A percentile compares a stretch with the other conserved stretches of the same genome.
phyloP scores from a whole-genome alignment of 2,329 filamentous ascomycete genomes.

The Microcyclospora pomicola region DNA sequence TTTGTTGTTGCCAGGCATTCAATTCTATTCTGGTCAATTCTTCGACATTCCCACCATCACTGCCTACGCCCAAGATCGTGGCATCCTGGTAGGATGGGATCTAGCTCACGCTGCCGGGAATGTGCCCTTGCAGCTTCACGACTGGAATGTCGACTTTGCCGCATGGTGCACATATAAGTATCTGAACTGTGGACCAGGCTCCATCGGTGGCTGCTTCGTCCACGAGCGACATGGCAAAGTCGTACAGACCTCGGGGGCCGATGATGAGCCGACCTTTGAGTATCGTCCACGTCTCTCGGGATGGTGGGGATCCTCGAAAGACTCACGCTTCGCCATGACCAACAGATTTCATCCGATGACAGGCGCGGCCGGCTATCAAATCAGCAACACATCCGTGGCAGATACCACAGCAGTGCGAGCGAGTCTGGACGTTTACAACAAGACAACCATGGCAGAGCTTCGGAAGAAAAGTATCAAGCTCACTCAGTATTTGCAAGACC shows the following conservation, averaged over 20 bases:
- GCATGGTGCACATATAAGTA: conserved; percentile 95
- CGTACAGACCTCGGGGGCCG: conserved; percentile 12
- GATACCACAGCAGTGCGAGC: conserved; percentile 64
- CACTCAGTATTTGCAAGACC: conserved; percentile 62
- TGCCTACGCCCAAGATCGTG: conserved; percentile 54
- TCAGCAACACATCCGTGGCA: conserved; percentile 71
- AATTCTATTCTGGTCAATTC: conserved; percentile 84
- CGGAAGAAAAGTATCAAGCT: conserved; percentile 57
- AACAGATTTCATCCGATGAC: conserved; percentile 63
- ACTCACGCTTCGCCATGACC: conserved; percentile 67
- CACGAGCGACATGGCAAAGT: conserved; percentile 59
- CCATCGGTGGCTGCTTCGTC: conserved; percentile 68
- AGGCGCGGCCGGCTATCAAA: conserved; percentile 68
- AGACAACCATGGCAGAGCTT: conserved; percentile 55
- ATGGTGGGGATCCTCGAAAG: conserved; percentile 78
- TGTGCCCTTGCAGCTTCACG: conserved; percentile 63
- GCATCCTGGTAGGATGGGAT: conserved; percentile 72
- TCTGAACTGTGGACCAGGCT: conserved; percentile 71
- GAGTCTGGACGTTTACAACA: conserved; percentile 58
- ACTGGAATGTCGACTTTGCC: conserved; percentile 85
- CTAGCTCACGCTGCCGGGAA: conserved; percentile 79
- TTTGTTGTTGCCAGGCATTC: conserved; percentile 70
- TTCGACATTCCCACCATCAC: conserved; percentile 77
- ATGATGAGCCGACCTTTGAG: conserved; percentile 19
- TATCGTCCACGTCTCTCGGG: conserved; percentile 59